Evolutionary conservation across 345 rosid genomes (phyloP).

Genomic region (thale cress (Arabidopsis thaliana)): DNA sequence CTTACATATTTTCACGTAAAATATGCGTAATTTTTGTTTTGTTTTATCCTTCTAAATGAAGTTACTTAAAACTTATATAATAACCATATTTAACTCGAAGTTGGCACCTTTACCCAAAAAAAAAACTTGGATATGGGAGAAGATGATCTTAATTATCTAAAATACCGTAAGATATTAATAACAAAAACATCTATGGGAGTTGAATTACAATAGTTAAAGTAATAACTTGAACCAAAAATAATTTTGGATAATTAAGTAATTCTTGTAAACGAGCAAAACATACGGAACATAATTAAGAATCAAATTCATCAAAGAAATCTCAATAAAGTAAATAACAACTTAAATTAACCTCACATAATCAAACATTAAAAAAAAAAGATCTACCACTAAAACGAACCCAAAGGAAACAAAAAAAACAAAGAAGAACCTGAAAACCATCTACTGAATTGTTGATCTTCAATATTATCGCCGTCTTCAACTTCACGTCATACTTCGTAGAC

Average conservation of each 20-base stretch:
- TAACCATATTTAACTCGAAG: neutral
- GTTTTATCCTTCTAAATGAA: neutral
- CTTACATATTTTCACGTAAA: neutral
- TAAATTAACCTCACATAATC: slow-evolving; percentile 32
- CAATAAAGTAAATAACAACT: slow-evolving; percentile 18
- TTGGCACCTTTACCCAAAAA: too few species aligned
- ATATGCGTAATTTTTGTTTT: neutral
- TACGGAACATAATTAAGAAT: slow-evolving; percentile 3
- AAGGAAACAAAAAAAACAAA: neutral
- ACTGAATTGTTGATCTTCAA: slow-evolving; percentile 31
- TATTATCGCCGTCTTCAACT: slow-evolving; percentile 30
- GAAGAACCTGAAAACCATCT: slow-evolving; percentile 38
- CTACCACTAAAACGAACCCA: slow-evolving; percentile 11
- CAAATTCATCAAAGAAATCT: slow-evolving; percentile 33
- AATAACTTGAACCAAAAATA: neutral
- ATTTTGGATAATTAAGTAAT: slow-evolving; percentile 14
- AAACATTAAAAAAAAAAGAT: slow-evolving; percentile 30
- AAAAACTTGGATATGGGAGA: neutral
- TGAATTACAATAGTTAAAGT: neutral
- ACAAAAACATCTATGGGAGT: neutral
- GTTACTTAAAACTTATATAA: neutral
- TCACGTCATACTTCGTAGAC: slow-evolving; percentile 12
- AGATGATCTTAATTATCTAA: neutral
- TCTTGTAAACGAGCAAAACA: slow-evolving; percentile 18
- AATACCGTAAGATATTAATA: neutral